phyloP scores from a whole-genome alignment of 495 filamentous ascomycete species.

The Tuber indicum region DNA sequence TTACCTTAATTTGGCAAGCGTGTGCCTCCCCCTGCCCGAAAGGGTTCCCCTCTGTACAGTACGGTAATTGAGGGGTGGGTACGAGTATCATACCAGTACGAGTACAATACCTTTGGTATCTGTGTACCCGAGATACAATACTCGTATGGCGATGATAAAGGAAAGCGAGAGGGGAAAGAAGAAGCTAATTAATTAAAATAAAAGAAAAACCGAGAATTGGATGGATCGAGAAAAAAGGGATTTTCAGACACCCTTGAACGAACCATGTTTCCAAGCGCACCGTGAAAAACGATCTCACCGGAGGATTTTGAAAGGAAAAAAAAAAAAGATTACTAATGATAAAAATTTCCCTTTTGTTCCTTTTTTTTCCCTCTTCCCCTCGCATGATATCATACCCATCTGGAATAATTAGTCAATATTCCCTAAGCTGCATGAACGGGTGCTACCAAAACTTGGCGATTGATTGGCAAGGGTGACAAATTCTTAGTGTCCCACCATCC shows the following conservation, averaged over 20 bases:
- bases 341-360: neutral
- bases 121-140: too few relatives aligned
- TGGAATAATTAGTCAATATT: slow-evolving; percentile 15
- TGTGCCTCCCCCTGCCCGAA: neutral
- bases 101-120: neutral
- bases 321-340: neutral
- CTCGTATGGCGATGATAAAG: neutral
- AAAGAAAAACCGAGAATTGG: neutral
- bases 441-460: neutral
- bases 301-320: neutral
- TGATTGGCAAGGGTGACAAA: slow-evolving; percentile 35
- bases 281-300: neutral
- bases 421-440: slow-evolving; percentile 7
- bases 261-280: neutral
- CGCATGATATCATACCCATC: neutral
- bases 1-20: neutral
- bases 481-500: slow-evolving; percentile 6
- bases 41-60: neutral
- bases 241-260: neutral
- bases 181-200: too few relatives aligned
- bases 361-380: neutral
- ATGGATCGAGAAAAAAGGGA: neutral
- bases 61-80: neutral
- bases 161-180: neutral
- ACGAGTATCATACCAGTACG: too few relatives aligned